Base-by-base conservation (phyloP, 2,329 filamentous ascomycete species). In the Zymoseptoria brevis region DNA sequence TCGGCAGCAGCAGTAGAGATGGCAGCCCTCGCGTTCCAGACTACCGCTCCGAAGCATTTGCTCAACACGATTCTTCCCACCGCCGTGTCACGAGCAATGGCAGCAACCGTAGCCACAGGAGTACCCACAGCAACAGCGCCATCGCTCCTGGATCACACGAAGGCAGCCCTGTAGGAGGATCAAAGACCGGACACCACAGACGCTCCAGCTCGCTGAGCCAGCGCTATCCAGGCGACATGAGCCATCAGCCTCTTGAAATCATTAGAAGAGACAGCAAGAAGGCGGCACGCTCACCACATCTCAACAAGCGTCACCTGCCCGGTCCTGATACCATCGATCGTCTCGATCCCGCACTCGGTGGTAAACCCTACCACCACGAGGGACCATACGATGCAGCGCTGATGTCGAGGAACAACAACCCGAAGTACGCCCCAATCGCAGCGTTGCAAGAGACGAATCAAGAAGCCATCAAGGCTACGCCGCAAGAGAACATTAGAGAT, bases 371-470 rank as follows among this genome's bases (percentile, higher is more conserved):
- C 74, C 93, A 96, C 73, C 93, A 97, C 68, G 89, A 87, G 64
- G 92, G 93, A 0, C 93, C 93, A 0, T 97, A 89, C 67, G 93
- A 97, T 71, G 90, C 92, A 8, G 87, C 89, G 1, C 80, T 90
- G 56, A 79, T 87, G 1, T 83, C 88, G 11, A 83, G 89, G 53
- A 96, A 96, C 75, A 79, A 76, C 3, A 66, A 61, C 22, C 80
- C 77, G 66, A 76, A 79, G 57, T 75, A 72, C 59, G 86, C 89
- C 2, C 92, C 93, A 0, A 76, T 96, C 7, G 90, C 88, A 26
- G 93, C 92, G 1, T 82, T 96, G 4, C 78, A 79, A 58, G 80
- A 83, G 2, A 86, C 85, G 50, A 96, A 94, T 74, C 78, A 80
- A 57, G 88, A 90, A 72, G 89, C 91, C 0, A 73, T 96, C 54